A percentile compares a stretch with the other conserved stretches of the same genome.
phyloP scores from a whole-genome alignment of 768 basidiomycete genomes.

The Russula earlei region DNA sequence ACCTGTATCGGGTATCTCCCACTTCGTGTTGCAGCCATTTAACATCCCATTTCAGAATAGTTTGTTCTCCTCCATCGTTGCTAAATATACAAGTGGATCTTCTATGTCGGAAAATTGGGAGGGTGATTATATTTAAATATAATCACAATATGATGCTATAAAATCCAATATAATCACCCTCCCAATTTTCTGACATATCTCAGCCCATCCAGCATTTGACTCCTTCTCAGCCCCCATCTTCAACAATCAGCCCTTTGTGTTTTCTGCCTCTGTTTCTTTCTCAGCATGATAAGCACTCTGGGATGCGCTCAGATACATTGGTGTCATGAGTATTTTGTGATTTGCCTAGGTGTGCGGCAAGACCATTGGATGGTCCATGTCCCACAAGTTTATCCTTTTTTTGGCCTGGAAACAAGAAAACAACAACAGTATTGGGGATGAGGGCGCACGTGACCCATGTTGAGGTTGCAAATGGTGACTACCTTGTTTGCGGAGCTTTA shows the following conservation, averaged over 20 bases:
- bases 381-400: background rate
- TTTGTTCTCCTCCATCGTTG: conserved; percentile 18
- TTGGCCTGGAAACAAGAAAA: background rate
- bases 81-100: conserved; percentile 16
- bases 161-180: too few relatives aligned
- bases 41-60: background rate
- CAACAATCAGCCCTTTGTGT: background rate
- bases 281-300: conserved; percentile 9
- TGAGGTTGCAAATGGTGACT: too few relatives aligned
- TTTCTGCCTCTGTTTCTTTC: conserved; percentile 12
- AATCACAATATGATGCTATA: too few relatives aligned
- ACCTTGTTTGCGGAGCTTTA: too few relatives aligned
- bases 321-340: conserved; percentile 2
- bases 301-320: conserved; percentile 14
- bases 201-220: too few relatives aligned
- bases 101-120: too few relatives aligned
- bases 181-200: conserved; percentile 7
- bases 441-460: too few relatives aligned
- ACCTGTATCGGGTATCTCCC: background rate
- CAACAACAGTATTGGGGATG: too few relatives aligned
- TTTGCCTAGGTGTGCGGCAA: too few relatives aligned
- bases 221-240: too few relatives aligned
- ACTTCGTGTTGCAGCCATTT: background rate
- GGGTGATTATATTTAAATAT: too few relatives aligned
- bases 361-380: too few relatives aligned